Evolutionary conservation across 2,329 filamentous ascomycete species (phyloP), one percentile per base, ranked within the genome.

Genomic region (Aspergillus sp.): DNA sequence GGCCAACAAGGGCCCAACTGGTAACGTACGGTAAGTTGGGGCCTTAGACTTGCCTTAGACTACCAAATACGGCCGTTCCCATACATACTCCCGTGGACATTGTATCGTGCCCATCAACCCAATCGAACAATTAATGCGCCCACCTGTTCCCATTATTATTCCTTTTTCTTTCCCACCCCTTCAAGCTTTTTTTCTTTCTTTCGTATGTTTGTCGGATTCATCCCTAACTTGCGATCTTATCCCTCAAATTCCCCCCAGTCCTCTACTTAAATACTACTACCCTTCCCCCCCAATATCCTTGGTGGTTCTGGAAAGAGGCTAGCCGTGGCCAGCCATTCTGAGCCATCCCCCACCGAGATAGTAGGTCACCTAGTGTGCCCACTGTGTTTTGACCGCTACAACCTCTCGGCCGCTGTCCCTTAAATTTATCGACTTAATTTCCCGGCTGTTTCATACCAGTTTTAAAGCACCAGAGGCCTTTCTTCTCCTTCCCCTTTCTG

Each of bases 311-410:
- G 27, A 59, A n/a, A 36, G 61, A 60, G 63, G 57, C 61, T 61
- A 63, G 61, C 57, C 47, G 21, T 39, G 39, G 53, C 53, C 53
- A 42, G 53, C 53, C 53, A 55, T 55, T 55, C 39, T 27, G 41
- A 55, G n/a, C 39, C 23, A 32, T 21, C 58, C 62, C 64, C 65
- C 62, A 62, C 63, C 56, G 52, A 52, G 58, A 55, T 54, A 59
- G 53, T 36, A 36, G 32, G 32, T 52, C 51, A 54, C 55, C 41
- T 63, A 21, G 60, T 36, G 64, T 64, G 64, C 61, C 65, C 62
- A 67, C 66, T 62, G 60, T 68, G 67, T 68, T 69, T 69, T 69
- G 67, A 69, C 67, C 67, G 67, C 67, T 69, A 68, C 62, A 57
- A 59, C 32, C 47, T 61, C 57, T 62, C 67, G 63, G 61, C 62